Evolutionary conservation across 176 grass and related monocot species (phyloP).

Genomic region (Paspalum notatum): DNA sequence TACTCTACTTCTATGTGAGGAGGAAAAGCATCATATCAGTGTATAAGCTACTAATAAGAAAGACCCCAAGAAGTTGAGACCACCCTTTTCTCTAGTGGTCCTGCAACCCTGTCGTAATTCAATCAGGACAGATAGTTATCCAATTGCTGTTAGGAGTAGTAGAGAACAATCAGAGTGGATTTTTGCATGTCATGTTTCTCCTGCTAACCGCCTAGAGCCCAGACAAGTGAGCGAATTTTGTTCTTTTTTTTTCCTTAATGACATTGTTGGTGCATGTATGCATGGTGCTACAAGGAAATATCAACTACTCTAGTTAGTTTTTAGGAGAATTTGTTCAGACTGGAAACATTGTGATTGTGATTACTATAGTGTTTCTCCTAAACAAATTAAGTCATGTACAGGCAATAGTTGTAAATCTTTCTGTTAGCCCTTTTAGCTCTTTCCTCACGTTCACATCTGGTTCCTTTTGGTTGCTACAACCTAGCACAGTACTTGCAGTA

Average conservation of each 20-base stretch:
- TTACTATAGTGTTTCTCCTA: too few relatives aligned
- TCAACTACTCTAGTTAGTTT: too few relatives aligned
- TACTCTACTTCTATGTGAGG: neutral
- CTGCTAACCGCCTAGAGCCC: neutral
- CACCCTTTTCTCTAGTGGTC: slow-evolving; percentile 25
- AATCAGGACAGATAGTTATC: neutral
- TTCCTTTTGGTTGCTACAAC: neutral
- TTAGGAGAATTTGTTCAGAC: too few relatives aligned
- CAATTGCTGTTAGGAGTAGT: neutral
- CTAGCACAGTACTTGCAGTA: neutral
- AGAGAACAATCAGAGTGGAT: neutral
- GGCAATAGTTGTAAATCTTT: too few relatives aligned
- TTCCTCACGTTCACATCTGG: neutral
- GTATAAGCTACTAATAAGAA: neutral
- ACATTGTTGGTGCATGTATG: too few relatives aligned
- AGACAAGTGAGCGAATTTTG: neutral
- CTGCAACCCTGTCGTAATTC: neutral
- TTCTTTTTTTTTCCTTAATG: too few relatives aligned
- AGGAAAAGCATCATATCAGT: slow-evolving; percentile 30
- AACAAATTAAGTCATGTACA: too few relatives aligned
- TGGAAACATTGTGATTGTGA: too few relatives aligned
- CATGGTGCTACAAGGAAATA: too few relatives aligned
- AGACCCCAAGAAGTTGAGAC: neutral
- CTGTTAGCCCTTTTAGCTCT: neutral
- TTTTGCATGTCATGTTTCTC: neutral